These are phyloP conservation scores for Tetrapisispora arboricola DNA, from an alignment of 805 yeast genomes.

Conservation along the genomic window DNA sequence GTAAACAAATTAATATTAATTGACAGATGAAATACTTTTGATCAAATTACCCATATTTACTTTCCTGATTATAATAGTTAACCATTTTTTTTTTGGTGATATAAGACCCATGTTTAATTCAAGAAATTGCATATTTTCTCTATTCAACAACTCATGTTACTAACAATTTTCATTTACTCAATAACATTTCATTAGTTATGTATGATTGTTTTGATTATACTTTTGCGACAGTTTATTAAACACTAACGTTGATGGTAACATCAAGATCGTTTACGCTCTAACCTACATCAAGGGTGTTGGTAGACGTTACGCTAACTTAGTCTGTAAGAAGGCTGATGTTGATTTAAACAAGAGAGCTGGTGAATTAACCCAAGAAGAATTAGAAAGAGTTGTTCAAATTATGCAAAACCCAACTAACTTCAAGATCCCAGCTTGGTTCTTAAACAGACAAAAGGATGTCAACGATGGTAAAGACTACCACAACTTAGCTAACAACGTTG, in stretches of 20 bases:
- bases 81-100: too few relatives aligned
- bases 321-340: conserved; percentile 99
- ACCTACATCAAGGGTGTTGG: conserved; percentile 99
- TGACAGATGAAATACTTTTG: too few relatives aligned
- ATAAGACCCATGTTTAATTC: too few relatives aligned
- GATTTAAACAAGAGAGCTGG: conserved; percentile 98
- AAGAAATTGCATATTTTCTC: too few relatives aligned
- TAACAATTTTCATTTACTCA: too few relatives aligned
- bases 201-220: conserved; percentile 4
- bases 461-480: conserved; percentile 99
- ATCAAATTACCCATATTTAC: too few relatives aligned
- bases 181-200: too few relatives aligned
- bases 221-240: conserved; percentile 74
- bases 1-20: too few relatives aligned
- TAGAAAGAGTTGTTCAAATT: conserved; percentile 98
- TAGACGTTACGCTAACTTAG: conserved; percentile 99
- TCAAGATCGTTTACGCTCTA: conserved; percentile 99
- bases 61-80: too few relatives aligned
- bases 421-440: conserved; percentile 99
- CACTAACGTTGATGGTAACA: conserved; percentile 99
- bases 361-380: conserved; percentile 99
- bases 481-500: conserved; percentile 97
- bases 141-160: too few relatives aligned
- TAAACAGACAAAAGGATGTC: conserved; percentile 98
- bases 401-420: conserved; percentile 99